Evolutionary conservation across 2,329 filamentous ascomycete species (phyloP).

Genomic region (Endoconidiophora laricicola): DNA sequence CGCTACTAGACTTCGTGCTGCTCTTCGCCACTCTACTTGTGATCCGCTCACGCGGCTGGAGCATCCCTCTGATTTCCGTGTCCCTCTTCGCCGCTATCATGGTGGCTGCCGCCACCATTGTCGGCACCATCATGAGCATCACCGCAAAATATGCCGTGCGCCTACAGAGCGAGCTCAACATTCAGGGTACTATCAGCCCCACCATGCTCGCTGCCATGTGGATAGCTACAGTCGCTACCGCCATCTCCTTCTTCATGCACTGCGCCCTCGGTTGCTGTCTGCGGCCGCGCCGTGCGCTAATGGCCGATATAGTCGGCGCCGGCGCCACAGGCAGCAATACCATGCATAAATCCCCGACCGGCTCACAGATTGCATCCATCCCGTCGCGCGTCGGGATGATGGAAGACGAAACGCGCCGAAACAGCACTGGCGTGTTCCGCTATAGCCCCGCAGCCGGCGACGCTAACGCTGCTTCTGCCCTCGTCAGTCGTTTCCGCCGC

Average conservation of each 20-base stretch:
- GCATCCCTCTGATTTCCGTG: constrained; percentile 50
- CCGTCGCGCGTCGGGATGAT: constrained; percentile 6
- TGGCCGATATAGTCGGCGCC: constrained; percentile 3
- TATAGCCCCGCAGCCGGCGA: background rate
- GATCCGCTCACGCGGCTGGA: constrained; percentile 38
- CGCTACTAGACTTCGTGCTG: constrained; percentile 53
- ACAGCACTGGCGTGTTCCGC: constrained; percentile 1
- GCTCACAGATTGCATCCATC: background rate
- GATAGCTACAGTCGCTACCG: constrained; percentile 51
- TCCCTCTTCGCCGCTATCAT: constrained; percentile 51
- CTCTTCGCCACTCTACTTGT: constrained; percentile 48
- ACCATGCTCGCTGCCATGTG: constrained; percentile 84
- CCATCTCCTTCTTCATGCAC: constrained; percentile 58
- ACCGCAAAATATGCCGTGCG: constrained; percentile 67
- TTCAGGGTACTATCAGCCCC: constrained; percentile 49
- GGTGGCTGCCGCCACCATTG: constrained; percentile 50
- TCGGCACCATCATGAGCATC: constrained; percentile 70
- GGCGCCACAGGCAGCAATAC: background rate
- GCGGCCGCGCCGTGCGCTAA: constrained; percentile 6
- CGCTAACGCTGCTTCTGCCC: background rate
- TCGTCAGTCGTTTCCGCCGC: constrained; percentile 6
- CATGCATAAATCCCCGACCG: background rate
- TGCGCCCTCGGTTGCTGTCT: constrained; percentile 58
- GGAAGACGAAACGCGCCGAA: constrained; percentile 10
- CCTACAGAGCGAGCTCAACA: constrained; percentile 57